phyloP scores from a whole-genome alignment of 148 eudicot species.

The Vaccinium darrowii region DNA sequence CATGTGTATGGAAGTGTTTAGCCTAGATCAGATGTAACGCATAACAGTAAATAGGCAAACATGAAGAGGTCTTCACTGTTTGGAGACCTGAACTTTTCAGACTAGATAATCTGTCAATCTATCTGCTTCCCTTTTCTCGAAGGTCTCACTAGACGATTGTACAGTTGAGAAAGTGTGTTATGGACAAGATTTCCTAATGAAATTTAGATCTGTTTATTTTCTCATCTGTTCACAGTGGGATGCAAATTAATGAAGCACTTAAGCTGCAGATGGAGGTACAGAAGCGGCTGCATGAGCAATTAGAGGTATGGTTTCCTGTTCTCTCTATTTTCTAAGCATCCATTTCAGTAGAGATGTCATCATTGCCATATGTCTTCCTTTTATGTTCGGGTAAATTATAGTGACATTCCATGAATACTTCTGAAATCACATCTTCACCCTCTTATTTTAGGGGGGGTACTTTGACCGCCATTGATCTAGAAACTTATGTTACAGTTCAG shows the following conservation, averaged over 20 bases:
- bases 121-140: background rate
- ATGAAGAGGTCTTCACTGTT: background rate
- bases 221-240: slow-evolving; percentile 31
- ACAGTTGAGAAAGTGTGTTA: background rate
- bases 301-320: slow-evolving; percentile 43
- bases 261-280: slow-evolving; percentile 67
- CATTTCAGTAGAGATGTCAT: background rate
- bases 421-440: background rate
- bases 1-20: background rate
- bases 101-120: background rate
- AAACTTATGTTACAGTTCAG: background rate
- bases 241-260: slow-evolving; percentile 59
- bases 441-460: background rate
- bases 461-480: slow-evolving; percentile 2
- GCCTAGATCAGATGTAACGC: too few species aligned
- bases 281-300: slow-evolving; percentile 55
- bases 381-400: background rate
- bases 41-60: background rate
- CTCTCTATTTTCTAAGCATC: background rate
- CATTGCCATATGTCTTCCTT: background rate
- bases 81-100: background rate
- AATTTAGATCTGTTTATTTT: background rate
- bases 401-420: background rate
- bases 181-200: background rate
- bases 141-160: background rate